Percentiles rank a stretch among this genome's conserved stretches.
Conservation (phyloP, 495 filamentous ascomycete genomes). For the Hypoxylon cercidicola region DNA sequence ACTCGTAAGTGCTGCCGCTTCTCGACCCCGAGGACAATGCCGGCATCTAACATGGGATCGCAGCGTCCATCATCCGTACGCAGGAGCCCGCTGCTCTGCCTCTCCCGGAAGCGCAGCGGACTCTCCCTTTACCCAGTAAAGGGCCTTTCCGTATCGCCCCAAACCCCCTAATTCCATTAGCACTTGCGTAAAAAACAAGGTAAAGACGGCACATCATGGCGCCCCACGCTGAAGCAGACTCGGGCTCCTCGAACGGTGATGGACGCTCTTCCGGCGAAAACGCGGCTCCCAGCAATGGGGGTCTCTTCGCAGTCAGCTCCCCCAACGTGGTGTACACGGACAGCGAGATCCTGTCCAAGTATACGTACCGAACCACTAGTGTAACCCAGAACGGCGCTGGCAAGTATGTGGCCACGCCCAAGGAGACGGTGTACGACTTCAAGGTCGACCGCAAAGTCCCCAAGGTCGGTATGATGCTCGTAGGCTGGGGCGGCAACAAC, state of each 20-base stretch:
- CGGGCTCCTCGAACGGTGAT: slow-evolving; percentile 78
- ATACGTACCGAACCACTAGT: slow-evolving; percentile 93
- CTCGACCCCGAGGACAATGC: slow-evolving; percentile 11
- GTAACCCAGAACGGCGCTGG: slow-evolving; percentile 72
- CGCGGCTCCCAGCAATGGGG: slow-evolving; percentile 49
- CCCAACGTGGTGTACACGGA: slow-evolving; percentile 93
- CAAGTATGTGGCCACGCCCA: slow-evolving; percentile 84
- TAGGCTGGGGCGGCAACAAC: slow-evolving; percentile 98
- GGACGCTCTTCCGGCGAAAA: slow-evolving; percentile 52
- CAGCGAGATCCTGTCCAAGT: slow-evolving; percentile 88
- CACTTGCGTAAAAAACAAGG: slow-evolving; percentile 1
- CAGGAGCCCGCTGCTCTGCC: slow-evolving; percentile 94
- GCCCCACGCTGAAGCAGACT: slow-evolving; percentile 85
- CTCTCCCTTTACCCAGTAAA: slow-evolving; percentile 72
- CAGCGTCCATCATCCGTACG: slow-evolving; percentile 96
- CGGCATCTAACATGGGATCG: slow-evolving; percentile 12
- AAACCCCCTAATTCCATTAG: slow-evolving; percentile 44
- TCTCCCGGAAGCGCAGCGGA: slow-evolving; percentile 88
- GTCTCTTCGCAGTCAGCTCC: slow-evolving; percentile 86
- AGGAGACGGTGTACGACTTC: slow-evolving; percentile 94
- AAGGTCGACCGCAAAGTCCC: slow-evolving; percentile 93
- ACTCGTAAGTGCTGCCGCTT: slow-evolving; percentile 71
- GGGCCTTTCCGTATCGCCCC: slow-evolving; percentile 44
- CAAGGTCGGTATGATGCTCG: slow-evolving; percentile 96
- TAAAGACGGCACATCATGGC: slow-evolving; percentile 72